A percentile compares a stretch with the other conserved stretches of the same genome.
Evolutionary conservation across 202 grass and related monocot species (phyloP).

Genomic region (Saccharum hybrid): DNA sequence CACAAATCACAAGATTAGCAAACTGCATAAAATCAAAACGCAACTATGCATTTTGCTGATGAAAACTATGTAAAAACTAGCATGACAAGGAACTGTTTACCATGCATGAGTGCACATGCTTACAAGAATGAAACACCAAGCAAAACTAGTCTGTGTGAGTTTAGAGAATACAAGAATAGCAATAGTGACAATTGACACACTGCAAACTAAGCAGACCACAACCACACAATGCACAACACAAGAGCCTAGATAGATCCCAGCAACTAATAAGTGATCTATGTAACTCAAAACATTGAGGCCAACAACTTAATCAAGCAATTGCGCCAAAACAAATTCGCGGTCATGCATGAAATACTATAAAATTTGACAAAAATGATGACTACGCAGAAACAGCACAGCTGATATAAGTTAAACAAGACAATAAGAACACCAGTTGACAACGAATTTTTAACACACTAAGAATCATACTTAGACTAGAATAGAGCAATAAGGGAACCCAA

Average conservation of each 20-base stretch:
- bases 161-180: background rate
- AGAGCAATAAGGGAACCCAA: background rate
- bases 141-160: background rate
- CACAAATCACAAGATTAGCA: slow-evolving; percentile 29
- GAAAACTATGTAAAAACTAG: background rate
- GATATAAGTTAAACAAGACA: slow-evolving; percentile 18
- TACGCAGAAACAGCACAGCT: background rate
- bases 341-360: slow-evolving; percentile 8
- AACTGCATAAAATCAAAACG: slow-evolving; percentile 10
- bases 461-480: background rate
- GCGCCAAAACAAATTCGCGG: background rate
- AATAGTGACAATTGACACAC: background rate
- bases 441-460: background rate
- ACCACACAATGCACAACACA: slow-evolving; percentile 10
- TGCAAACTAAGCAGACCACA: slow-evolving; percentile 1
- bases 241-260: slow-evolving; percentile 5
- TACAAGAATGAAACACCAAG: background rate
- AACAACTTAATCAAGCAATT: background rate
- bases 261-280: background rate
- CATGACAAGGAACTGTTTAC: background rate
- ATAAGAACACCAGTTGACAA: background rate
- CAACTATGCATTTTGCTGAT: background rate
- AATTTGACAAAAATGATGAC: background rate
- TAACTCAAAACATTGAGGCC: background rate
- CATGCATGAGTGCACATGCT: background rate